A percentile compares a stretch with the other conserved stretches of the same genome.
Conservation (phyloP, 2,329 filamentous ascomycete species). For the Scedosporium aurantiacum region DNA sequence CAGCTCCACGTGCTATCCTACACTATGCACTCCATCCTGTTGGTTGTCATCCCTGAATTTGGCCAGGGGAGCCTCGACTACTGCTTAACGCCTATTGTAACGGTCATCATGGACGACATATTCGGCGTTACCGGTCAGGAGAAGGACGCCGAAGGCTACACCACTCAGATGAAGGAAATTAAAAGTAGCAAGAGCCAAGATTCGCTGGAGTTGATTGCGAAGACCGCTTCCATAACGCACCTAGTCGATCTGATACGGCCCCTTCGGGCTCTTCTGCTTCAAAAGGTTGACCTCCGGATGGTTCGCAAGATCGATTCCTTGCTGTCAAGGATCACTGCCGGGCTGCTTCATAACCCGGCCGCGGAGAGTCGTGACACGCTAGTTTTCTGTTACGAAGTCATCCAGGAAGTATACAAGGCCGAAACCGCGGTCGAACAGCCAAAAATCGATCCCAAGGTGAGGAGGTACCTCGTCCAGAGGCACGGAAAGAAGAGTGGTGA, state of each 20-base stretch:
- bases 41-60: slow-evolving; percentile 61
- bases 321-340: slow-evolving; percentile 69
- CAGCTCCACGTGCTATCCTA: slow-evolving; percentile 93
- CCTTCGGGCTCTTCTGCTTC: slow-evolving; percentile 64
- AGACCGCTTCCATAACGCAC: slow-evolving; percentile 63
- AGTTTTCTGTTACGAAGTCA: slow-evolving; percentile 91
- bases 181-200: slow-evolving; percentile 98
- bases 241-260: slow-evolving; percentile 69
- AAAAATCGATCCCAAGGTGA: slow-evolving; percentile 51
- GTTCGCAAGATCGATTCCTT: slow-evolving; percentile 86
- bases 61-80: slow-evolving; percentile 80
- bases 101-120: slow-evolving; percentile 92
- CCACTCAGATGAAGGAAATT: slow-evolving; percentile 91
- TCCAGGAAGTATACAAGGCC: slow-evolving; percentile 71
- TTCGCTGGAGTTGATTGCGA: slow-evolving; percentile 86
- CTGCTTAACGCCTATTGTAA: slow-evolving; percentile 66
- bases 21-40: slow-evolving; percentile 83
- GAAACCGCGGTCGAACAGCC: slow-evolving; percentile 37
- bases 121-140: slow-evolving; percentile 89
- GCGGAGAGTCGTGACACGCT: slow-evolving; percentile 71
- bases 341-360: slow-evolving; percentile 70
- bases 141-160: slow-evolving; percentile 93
- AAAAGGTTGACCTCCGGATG: slow-evolving; percentile 74
- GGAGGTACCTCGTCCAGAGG: slow-evolving; percentile 71
- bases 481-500: slow-evolving; percentile 64